Evolutionary conservation across 345 rosid genomes (phyloP).

Genomic region (Heritiera fomes): DNA sequence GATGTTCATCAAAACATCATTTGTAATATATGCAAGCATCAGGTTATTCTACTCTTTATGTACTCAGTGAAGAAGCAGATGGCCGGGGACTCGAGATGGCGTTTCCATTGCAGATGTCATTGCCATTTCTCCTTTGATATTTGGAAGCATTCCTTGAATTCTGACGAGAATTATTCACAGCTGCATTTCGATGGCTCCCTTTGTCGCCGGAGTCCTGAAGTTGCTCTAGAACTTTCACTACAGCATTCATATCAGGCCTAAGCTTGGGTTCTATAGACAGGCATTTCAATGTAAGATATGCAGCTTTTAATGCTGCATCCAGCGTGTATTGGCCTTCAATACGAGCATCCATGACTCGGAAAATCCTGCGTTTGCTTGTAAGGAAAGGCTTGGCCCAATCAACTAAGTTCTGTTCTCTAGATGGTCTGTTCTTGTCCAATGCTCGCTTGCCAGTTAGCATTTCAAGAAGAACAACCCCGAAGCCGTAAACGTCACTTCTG

Average conservation of each 20-base stretch:
- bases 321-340: conserved; percentile 61
- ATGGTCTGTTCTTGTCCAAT: conserved; percentile 75
- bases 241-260: conserved; percentile 76
- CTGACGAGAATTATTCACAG: conserved; percentile 23
- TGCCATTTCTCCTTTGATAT: conserved; percentile 22
- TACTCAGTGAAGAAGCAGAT: neutral
- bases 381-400: conserved; percentile 90
- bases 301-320: conserved; percentile 50
- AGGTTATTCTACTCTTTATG: neutral
- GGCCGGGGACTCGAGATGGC: conserved; percentile 32
- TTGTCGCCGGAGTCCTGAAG: conserved; percentile 26
- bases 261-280: conserved; percentile 67
- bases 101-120: conserved; percentile 22
- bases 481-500: conserved; percentile 85
- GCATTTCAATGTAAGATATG: conserved; percentile 66
- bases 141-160: conserved; percentile 21
- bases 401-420: conserved; percentile 75
- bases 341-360: conserved; percentile 60
- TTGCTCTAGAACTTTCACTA: conserved; percentile 63
- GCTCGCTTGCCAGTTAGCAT: conserved; percentile 85
- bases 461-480: conserved; percentile 87
- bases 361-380: conserved; percentile 72
- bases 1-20: neutral
- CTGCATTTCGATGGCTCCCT: conserved; percentile 23
- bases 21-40: neutral